Conservation (phyloP, 2,329 filamentous ascomycete genomes). For the Curvularia lunata region DNA sequence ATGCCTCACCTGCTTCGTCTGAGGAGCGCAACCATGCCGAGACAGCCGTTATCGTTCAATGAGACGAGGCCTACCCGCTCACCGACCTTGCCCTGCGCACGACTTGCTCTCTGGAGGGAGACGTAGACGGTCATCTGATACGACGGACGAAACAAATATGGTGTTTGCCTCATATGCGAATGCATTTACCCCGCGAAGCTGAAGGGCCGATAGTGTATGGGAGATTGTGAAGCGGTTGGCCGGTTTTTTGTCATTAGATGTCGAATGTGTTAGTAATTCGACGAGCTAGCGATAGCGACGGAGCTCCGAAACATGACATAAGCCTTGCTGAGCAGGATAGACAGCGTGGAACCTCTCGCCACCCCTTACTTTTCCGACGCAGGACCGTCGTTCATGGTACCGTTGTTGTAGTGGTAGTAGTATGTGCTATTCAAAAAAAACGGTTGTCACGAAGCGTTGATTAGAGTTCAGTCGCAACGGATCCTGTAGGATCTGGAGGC, state of each 20-base stretch:
- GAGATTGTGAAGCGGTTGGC: conserved; percentile 15
- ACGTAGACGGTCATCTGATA: background rate
- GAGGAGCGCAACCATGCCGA: conserved; percentile 11
- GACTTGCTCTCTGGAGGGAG: background rate
- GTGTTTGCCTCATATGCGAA: conserved; percentile 3
- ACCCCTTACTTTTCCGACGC: background rate
- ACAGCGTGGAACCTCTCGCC: no score
- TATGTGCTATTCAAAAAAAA: no score
- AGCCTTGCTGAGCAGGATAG: no score
- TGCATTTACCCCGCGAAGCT: conserved; percentile 16
- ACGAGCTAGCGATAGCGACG: background rate
- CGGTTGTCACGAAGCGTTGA: background rate
- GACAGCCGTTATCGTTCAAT: conserved; percentile 10
- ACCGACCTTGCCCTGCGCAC: background rate
- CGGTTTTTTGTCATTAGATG: conserved; percentile 15
- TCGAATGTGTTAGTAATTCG: background rate
- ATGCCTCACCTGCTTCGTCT: conserved; percentile 7
- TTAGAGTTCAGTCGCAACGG: conserved; percentile 1
- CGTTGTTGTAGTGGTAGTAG: no score
- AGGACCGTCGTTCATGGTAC: background rate
- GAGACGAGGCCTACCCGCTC: background rate
- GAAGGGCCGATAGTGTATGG: conserved; percentile 2
- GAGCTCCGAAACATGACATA: no score
- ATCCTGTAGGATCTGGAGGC: conserved; percentile 1
- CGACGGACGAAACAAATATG: background rate